Percentiles rank a stretch among this genome's conserved stretches.
phyloP scores from a whole-genome alignment of 2,329 filamentous ascomycete genomes.

The Epichloe uncinata region DNA sequence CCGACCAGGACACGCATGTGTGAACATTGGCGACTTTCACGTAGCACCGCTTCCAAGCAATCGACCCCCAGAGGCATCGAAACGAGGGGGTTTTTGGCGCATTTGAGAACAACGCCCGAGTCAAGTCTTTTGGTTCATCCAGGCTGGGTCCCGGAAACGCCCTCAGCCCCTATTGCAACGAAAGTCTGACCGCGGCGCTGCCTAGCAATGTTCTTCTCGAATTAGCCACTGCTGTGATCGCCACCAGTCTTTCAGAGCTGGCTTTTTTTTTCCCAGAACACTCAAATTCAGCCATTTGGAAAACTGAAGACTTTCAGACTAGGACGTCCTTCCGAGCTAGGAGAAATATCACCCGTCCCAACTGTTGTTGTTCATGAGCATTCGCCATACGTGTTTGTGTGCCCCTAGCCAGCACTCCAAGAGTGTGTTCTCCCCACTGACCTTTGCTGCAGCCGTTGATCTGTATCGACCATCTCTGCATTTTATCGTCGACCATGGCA shows the following conservation, averaged over 20 bases:
- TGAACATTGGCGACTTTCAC: conserved; percentile 18
- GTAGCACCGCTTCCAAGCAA: conserved; percentile 20
- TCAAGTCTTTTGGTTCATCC: not conserved
- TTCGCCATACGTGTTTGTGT: not conserved
- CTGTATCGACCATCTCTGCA: not conserved
- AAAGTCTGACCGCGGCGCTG: not conserved
- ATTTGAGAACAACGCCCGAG: not conserved
- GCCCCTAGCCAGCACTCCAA: no score
- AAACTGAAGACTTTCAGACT: not conserved
- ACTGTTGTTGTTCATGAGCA: not conserved
- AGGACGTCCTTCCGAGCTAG: no score
- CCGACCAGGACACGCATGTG: conserved; percentile 8
- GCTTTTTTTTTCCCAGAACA: no score
- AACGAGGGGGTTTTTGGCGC: conserved; percentile 1
- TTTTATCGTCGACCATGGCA: not conserved
- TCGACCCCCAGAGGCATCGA: conserved; percentile 14
- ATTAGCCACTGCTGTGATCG: not conserved
- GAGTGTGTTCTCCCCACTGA: not conserved
- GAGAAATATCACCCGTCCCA: no score
- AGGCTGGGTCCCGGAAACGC: not conserved
- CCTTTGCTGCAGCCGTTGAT: not conserved
- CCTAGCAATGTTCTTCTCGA: not conserved
- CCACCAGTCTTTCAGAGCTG: not conserved
- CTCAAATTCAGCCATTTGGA: no score
- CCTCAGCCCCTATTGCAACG: not conserved